A percentile compares a stretch with the other conserved stretches of the same genome.
Evolutionary conservation across 73 alveolate genomes (phyloP).

Genomic region (Stentor roeselii): DNA sequence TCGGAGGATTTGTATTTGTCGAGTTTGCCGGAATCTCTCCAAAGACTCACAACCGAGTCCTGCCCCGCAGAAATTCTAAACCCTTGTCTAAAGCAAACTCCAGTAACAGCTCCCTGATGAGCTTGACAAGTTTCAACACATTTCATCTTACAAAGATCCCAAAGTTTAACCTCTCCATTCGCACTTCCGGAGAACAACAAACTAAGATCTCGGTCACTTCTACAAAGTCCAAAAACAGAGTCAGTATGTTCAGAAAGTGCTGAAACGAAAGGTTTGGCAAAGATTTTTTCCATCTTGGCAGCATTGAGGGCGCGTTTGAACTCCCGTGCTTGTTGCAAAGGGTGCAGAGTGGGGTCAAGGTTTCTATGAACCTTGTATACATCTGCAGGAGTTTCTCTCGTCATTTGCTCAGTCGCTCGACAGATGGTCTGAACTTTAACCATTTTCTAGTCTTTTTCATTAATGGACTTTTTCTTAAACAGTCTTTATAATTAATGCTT

Average conservation of each 20-base stretch:
- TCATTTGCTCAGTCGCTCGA: conserved; percentile 67
- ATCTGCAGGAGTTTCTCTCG: conserved; percentile 70
- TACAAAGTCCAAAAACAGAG: conserved; percentile 65
- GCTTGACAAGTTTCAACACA: not conserved
- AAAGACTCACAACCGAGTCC: conserved; percentile 17
- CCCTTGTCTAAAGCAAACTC: conserved; percentile 4
- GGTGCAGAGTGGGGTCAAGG: conserved; percentile 74
- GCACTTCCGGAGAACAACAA: conserved; percentile 72
- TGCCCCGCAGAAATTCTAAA: not conserved
- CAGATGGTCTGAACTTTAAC: conserved; percentile 82
- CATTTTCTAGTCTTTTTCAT: conserved; percentile 42
- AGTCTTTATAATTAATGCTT: not conserved
- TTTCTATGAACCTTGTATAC: conserved; percentile 67
- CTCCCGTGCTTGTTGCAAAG: conserved; percentile 85
- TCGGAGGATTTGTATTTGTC: not conserved
- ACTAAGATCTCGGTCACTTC: conserved; percentile 54
- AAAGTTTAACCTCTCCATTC: conserved; percentile 66
- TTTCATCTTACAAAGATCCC: conserved; percentile 28
- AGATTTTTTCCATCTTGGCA: conserved; percentile 81
- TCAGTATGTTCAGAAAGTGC: conserved; percentile 82
- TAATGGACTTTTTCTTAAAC: not conserved
- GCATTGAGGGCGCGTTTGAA: conserved; percentile 81
- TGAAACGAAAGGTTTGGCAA: conserved; percentile 86
- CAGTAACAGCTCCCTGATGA: conserved; percentile 25
- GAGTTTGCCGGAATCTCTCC: not conserved